A percentile compares a stretch with the other conserved stretches of the same genome.
These are phyloP conservation scores for Taphrina pruni DNA, from an alignment of 1,139 yeast genomes.

Conservation along the genomic window DNA sequence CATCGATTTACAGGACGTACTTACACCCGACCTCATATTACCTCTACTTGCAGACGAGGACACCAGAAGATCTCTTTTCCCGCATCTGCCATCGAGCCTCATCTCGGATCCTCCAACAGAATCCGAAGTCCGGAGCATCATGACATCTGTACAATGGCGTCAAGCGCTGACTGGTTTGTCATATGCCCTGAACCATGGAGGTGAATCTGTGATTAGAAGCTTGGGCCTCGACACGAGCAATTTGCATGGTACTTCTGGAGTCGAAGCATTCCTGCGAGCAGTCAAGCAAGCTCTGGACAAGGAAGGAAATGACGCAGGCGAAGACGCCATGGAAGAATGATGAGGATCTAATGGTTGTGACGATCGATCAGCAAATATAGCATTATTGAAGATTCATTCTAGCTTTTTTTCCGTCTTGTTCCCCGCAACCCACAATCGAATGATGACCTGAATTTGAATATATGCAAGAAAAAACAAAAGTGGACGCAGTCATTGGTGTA, in stretches of 20 bases:
- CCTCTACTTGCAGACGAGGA: slow-evolving; percentile 25
- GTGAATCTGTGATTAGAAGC: slow-evolving; percentile 16
- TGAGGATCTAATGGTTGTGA: no score
- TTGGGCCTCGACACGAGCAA: slow-evolving; percentile 10
- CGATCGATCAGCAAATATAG: not conserved
- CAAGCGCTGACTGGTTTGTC: slow-evolving; percentile 19
- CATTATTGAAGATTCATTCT: no score
- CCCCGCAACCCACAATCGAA: no score
- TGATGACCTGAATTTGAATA: no score
- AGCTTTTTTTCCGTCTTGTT: no score
- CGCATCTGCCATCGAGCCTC: slow-evolving; percentile 20
- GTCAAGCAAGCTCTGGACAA: not conserved
- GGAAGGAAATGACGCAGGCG: slow-evolving; percentile 5
- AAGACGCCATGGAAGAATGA: slow-evolving; percentile 27
- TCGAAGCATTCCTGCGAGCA: slow-evolving; percentile 30
- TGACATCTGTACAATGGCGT: slow-evolving; percentile 24
- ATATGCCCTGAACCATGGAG: slow-evolving; percentile 18
- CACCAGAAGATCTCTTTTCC: slow-evolving; percentile 12
- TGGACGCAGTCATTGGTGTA: not conserved
- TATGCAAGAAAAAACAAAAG: no score
- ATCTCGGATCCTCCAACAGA: slow-evolving; percentile 32
- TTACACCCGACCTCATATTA: slow-evolving; percentile 10
- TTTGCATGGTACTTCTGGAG: slow-evolving; percentile 10
- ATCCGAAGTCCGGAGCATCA: slow-evolving; percentile 24
- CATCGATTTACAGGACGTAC: slow-evolving; percentile 21